Evolutionary conservation across 2,329 filamentous ascomycete genomes (phyloP).

Genomic region (Aspergillus quadricinctus): DNA sequence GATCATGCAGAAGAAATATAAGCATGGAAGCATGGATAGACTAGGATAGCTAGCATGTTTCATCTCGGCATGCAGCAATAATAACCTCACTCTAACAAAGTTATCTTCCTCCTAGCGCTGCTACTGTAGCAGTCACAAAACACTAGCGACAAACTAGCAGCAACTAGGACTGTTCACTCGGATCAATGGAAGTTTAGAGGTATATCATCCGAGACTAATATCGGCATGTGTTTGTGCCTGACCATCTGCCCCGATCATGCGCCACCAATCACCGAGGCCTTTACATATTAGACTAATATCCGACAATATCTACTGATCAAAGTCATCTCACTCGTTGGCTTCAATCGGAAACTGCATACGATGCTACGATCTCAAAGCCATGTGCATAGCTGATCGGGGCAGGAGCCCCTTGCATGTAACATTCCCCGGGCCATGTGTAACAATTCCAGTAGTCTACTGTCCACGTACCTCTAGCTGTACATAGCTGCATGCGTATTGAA

Average conservation of each 20-base stretch:
- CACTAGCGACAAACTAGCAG: background rate
- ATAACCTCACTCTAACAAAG: too few species aligned
- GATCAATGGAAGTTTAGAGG: background rate
- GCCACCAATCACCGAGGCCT: too few species aligned
- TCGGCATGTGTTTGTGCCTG: background rate
- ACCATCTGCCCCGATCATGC: background rate
- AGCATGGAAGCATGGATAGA: background rate
- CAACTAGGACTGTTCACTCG: background rate
- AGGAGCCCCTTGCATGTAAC: background rate
- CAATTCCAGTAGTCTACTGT: background rate
- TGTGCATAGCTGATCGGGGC: background rate
- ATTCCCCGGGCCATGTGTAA: background rate
- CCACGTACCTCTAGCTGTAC: background rate
- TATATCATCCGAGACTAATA: background rate
- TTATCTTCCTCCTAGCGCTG: background rate
- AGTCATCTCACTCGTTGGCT: background rate
- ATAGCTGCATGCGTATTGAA: background rate
- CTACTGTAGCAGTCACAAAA: background rate
- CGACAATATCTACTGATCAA: background rate
- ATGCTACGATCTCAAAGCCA: background rate
- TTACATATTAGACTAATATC: too few species aligned
- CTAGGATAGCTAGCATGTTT: too few species aligned
- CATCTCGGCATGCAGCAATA: too few species aligned
- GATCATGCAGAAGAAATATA: background rate
- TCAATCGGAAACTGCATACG: background rate